phyloP scores from a whole-genome alignment of 192 early-diverging fungal genomes.

The Entomortierella lignicola region DNA sequence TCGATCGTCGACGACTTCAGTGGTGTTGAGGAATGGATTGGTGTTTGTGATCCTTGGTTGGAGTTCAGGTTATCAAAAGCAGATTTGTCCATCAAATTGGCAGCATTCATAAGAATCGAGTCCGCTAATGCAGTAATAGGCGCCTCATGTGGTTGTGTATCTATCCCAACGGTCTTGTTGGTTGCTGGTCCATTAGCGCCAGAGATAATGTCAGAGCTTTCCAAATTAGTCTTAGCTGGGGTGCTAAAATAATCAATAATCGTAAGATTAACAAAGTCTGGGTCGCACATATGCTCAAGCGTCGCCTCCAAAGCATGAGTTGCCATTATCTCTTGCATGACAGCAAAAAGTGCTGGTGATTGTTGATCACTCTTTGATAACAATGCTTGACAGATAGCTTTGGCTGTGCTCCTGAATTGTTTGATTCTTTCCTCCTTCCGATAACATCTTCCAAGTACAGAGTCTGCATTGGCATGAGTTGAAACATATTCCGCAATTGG shows the following conservation, averaged over 20 bases:
- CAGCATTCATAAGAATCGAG: conserved; percentile 46
- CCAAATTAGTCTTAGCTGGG: background rate
- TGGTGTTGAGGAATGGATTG: background rate
- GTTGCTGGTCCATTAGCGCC: background rate
- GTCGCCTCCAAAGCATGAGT: conserved; percentile 58
- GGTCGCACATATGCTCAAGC: conserved; percentile 59
- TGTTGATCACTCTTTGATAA: conserved; percentile 56
- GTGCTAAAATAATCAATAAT: conserved; percentile 60
- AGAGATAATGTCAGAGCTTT: background rate
- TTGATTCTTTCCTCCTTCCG: conserved; percentile 54
- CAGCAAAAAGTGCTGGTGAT: conserved; percentile 53
- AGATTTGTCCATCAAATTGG: conserved; percentile 40
- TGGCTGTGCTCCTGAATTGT: conserved; percentile 54
- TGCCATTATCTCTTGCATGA: conserved; percentile 64
- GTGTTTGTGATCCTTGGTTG: background rate
- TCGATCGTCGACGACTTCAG: background rate
- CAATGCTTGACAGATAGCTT: conserved; percentile 49
- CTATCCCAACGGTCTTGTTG: background rate
- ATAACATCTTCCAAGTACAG: conserved; percentile 55
- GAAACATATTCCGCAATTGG: conserved; percentile 54
- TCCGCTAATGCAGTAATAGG: conserved; percentile 37
- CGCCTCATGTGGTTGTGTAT: conserved; percentile 8
- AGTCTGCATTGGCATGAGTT: conserved; percentile 55
- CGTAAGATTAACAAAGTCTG: conserved; percentile 63
- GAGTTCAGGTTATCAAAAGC: conserved; percentile 7